A percentile compares a stretch with the other conserved stretches of the same genome.
These are phyloP conservation scores for Sorghum bicolor DNA, from an alignment of 176 grass and related monocot genomes.

Conservation along the genomic window Sorghum_bicolor_NCBIv3 NC_012875.2:53785501-53786000, in stretches of 20 bases:
- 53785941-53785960: conserved; percentile 52
- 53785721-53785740: background rate
- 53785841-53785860: conserved; percentile 79
- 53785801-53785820: conserved; percentile 69
- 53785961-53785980: conserved; percentile 80
- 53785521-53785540: conserved; percentile 39
- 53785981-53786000: conserved; percentile 71
- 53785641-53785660: background rate
- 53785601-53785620: background rate
- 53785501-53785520: conserved; percentile 59
- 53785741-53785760: background rate
- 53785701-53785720: background rate
- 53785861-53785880: conserved; percentile 92
- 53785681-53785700: conserved; percentile 1
- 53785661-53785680: background rate
- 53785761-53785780: conserved; percentile 6
- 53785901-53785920: conserved; percentile 59
- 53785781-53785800: background rate
- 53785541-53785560: conserved; percentile 72
- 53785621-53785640: background rate
- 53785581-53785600: conserved; percentile 12
- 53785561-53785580: conserved; percentile 36
- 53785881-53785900: conserved; percentile 85
- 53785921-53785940: conserved; percentile 36
- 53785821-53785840: conserved; percentile 84